Percentiles rank a stretch among this genome's conserved stretches.
These are phyloP conservation scores for Globisporangium rhizosaccharum DNA, from an alignment of 352 stramenopile genomes.

Conservation along the genomic window DNA sequence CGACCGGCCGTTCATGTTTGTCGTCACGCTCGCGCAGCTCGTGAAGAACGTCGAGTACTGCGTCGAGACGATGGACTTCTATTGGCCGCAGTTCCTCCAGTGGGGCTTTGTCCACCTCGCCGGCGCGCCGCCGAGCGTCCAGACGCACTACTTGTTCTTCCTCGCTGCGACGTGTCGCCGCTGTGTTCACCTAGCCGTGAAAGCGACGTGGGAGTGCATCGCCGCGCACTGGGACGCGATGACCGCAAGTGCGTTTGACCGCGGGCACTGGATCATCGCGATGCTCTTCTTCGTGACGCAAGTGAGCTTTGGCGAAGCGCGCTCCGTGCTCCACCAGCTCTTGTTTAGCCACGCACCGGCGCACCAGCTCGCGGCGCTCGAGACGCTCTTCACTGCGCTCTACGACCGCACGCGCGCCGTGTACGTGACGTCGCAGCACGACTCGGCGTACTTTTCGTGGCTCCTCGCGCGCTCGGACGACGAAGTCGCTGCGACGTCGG, in stretches of 20 bases:
- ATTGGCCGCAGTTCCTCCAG: conserved; percentile 65
- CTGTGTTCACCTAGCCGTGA: conserved; percentile 48
- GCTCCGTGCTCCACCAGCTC: conserved; percentile 36
- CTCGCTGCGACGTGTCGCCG: conserved; percentile 43
- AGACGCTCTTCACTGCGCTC: conserved; percentile 28
- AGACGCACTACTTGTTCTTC: conserved; percentile 63
- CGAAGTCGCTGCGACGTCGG: conserved; percentile 29
- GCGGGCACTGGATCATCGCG: conserved; percentile 39
- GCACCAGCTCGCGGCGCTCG: conserved; percentile 40
- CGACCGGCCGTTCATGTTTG: conserved; percentile 67
- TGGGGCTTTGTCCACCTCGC: conserved; percentile 49
- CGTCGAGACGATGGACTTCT: conserved; percentile 56
- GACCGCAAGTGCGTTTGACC: conserved; percentile 29
- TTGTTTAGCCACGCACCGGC: conserved; percentile 34
- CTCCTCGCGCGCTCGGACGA: conserved; percentile 46
- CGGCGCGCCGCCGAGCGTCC: conserved; percentile 43
- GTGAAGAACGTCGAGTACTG: conserved; percentile 52
- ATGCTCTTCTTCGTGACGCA: conserved; percentile 67
- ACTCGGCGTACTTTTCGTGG: conserved; percentile 54
- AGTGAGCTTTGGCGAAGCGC: conserved; percentile 44
- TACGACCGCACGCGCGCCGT: conserved; percentile 33
- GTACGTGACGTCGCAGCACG: conserved; percentile 26
- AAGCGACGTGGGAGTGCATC: conserved; percentile 61
- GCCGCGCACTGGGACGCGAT: conserved; percentile 60
- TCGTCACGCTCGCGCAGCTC: conserved; percentile 55